Percentiles rank a stretch among this genome's conserved stretches.
Evolutionary conservation across 192 early-diverging fungal species (phyloP).

Genomic region (Linnemannia schmuckeri): DNA sequence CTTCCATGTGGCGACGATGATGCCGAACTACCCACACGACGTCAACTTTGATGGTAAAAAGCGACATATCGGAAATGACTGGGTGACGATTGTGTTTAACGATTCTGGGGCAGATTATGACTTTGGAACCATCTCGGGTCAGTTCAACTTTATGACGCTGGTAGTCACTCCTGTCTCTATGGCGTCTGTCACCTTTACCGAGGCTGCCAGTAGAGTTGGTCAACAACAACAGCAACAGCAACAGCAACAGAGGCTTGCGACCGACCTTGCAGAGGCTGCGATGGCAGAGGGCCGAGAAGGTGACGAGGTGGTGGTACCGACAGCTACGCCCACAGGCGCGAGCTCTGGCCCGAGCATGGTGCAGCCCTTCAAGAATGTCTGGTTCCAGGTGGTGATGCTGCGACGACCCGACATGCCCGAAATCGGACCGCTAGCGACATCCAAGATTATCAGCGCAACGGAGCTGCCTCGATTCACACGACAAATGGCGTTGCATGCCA

Average conservation of each 20-base stretch:
- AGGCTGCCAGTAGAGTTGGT: slow-evolving; percentile 12
- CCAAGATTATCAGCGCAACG: slow-evolving; percentile 85
- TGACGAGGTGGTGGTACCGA: not conserved
- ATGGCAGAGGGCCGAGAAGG: not conserved
- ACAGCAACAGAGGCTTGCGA: not conserved
- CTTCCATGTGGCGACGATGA: slow-evolving; percentile 95
- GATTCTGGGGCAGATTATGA: slow-evolving; percentile 86
- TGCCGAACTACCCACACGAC: slow-evolving; percentile 87
- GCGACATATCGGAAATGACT: slow-evolving; percentile 98
- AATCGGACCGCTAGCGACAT: slow-evolving; percentile 82
- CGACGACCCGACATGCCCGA: slow-evolving; percentile 84
- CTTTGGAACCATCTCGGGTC: slow-evolving; percentile 91
- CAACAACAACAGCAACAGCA: slow-evolving; percentile 43
- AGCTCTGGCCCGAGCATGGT: not conserved
- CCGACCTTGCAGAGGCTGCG: not conserved
- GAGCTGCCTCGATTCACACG: slow-evolving; percentile 86
- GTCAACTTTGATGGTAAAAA: slow-evolving; percentile 88
- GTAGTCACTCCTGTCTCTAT: slow-evolving; percentile 83
- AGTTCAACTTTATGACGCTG: slow-evolving; percentile 98
- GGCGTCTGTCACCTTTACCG: slow-evolving; percentile 47
- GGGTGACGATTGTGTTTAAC: slow-evolving; percentile 94
- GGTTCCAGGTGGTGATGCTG: slow-evolving; percentile 74
- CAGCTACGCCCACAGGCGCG: not conserved
- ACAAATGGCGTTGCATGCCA: slow-evolving; percentile 87
- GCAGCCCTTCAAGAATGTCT: slow-evolving; percentile 60